Evolutionary conservation across 345 rosid species (phyloP).

Genomic region (Corchorus capsularis): DNA sequence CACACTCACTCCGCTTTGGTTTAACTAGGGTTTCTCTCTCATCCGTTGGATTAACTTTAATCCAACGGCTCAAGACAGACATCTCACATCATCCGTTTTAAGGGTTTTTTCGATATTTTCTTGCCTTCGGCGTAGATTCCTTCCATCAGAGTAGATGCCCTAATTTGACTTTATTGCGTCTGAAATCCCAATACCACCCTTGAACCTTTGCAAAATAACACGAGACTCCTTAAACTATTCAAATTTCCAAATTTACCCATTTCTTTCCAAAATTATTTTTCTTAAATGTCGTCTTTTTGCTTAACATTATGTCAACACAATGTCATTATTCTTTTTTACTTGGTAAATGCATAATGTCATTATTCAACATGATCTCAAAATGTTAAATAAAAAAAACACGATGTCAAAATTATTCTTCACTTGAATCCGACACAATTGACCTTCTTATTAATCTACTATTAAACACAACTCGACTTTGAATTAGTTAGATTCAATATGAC

Average conservation of each 20-base stretch:
- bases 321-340: too few species aligned
- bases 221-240: background rate
- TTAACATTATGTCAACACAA: too few species aligned
- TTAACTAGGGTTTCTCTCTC: slow-evolving; percentile 21
- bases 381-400: too few species aligned
- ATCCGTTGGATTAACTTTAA: slow-evolving; percentile 11
- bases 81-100: background rate
- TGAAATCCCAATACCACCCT: background rate
- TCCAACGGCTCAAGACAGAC: background rate
- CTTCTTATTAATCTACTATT: too few species aligned
- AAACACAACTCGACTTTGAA: too few species aligned
- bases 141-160: background rate
- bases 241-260: background rate
- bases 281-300: too few species aligned
- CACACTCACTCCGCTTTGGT: background rate
- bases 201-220: background rate
- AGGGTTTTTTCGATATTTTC: background rate
- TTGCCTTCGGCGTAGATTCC: background rate
- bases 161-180: background rate
- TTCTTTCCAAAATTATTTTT: background rate
- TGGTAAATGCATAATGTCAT: too few species aligned
- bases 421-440: too few species aligned
- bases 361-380: too few species aligned
- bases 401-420: too few species aligned
- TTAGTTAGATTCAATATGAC: too few species aligned